phyloP scores from a whole-genome alignment of 805 yeast genomes.

The baker's yeast (Saccharomyces cerevisiae) region DNA sequence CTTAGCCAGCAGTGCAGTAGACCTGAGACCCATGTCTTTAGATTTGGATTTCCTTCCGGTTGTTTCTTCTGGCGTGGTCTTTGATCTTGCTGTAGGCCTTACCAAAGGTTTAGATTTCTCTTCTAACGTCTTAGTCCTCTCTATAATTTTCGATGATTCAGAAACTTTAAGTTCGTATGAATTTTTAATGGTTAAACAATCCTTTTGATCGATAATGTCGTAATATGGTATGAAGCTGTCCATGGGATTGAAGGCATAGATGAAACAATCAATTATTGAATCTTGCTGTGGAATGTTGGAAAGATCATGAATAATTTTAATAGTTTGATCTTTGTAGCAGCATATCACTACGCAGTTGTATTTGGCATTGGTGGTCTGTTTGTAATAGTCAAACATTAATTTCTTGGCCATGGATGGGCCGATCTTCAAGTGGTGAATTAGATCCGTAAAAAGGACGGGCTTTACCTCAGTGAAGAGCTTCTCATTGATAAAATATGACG shows the following conservation, averaged over 20 bases:
- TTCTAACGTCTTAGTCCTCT: slow-evolving; percentile 12
- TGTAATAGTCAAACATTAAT: slow-evolving; percentile 25
- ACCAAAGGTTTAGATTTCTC: background rate
- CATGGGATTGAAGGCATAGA: slow-evolving; percentile 29
- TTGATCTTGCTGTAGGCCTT: slow-evolving; percentile 3
- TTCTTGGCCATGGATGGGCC: slow-evolving; percentile 24
- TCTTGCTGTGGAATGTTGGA: slow-evolving; percentile 10
- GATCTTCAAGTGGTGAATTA: slow-evolving; percentile 17
- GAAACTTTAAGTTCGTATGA: slow-evolving; percentile 10
- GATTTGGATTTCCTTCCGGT: slow-evolving; percentile 4
- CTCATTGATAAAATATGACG: slow-evolving; percentile 13
- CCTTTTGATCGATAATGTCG: slow-evolving; percentile 10
- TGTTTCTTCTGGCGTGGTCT: slow-evolving; percentile 7
- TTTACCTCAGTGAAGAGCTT: slow-evolving; percentile 20
- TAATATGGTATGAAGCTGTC: slow-evolving; percentile 21
- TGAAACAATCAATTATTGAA: slow-evolving; percentile 23
- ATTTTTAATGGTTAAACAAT: slow-evolving; percentile 13
- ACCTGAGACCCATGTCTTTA: slow-evolving; percentile 20
- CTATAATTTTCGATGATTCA: background rate
- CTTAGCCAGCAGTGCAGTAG: slow-evolving; percentile 26
- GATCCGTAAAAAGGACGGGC: slow-evolving; percentile 26
- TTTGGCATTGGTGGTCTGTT: slow-evolving; percentile 15
- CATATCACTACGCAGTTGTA: slow-evolving; percentile 25
- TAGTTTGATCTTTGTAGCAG: slow-evolving; percentile 13
- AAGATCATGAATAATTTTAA: slow-evolving; percentile 20